Conservation (phyloP, 306 rosid species). For the Mimosa pudica region DNA sequence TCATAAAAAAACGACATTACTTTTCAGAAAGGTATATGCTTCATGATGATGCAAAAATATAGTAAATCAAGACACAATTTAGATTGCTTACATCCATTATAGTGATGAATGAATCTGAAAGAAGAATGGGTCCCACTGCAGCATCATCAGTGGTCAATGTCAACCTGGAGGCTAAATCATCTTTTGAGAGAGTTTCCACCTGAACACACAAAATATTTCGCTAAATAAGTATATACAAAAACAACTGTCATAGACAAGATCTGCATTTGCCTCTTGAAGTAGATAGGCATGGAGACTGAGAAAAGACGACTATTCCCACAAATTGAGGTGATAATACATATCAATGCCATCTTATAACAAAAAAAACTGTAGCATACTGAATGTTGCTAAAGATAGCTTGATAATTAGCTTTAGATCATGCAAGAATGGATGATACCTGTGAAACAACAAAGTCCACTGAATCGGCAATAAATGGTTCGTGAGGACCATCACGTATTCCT, state of each 20-base stretch:
- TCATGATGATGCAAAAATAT: constrained; percentile 29
- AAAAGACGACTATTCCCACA: constrained; percentile 19
- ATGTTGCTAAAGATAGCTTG: constrained; percentile 18
- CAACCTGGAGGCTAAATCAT: constrained; percentile 93
- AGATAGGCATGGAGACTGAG: not conserved
- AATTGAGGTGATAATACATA: not conserved
- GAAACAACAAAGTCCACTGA: constrained; percentile 98
- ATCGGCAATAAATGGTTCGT: constrained; percentile 98
- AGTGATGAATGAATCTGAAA: constrained; percentile 83
- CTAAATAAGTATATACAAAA: constrained; percentile 5
- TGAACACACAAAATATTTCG: constrained; percentile 35
- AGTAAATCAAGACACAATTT: constrained; percentile 27
- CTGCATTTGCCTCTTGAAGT: constrained; percentile 8
- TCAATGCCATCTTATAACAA: constrained; percentile 5
- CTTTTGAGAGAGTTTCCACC: constrained; percentile 95
- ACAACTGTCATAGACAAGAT: constrained; percentile 8
- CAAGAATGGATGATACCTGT: constrained; percentile 66
- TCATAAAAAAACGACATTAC: constrained; percentile 8
- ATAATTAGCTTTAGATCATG: not conserved
- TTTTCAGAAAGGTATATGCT: constrained; percentile 1
- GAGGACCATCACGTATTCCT: constrained; percentile 98
- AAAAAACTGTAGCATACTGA: constrained; percentile 13
- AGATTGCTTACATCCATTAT: constrained; percentile 90
- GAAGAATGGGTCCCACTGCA: constrained; percentile 72
- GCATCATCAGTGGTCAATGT: constrained; percentile 86